Evolutionary conservation across 192 early-diverging fungal genomes (phyloP), one percentile per base, ranked within the genome.

Genomic region (Chytriomyces sp.): DNA sequence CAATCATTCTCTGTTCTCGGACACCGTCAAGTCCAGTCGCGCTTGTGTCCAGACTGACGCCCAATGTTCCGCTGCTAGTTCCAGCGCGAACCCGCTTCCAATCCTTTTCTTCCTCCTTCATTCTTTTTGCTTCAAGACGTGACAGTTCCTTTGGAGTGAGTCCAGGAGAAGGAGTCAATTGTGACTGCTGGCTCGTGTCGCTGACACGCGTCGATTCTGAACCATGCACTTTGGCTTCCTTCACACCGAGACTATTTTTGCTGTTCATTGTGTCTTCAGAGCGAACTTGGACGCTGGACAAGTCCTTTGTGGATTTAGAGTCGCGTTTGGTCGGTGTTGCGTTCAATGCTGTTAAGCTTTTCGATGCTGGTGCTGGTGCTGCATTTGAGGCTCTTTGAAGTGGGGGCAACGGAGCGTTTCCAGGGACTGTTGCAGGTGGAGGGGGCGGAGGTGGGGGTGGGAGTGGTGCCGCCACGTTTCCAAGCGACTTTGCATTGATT

Each of bases 21-120:
- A 48, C 13, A 13, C 23, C 45, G 18, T n/a, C 8, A n/a, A 67
- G 16, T 47, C 66, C 66, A 45, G 28, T 6, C 24, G 66, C 45
- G 66, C 66, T 68, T 13, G 43, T 46, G 5, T 16, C 67, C 9
- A 47, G 9, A 46, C 24, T 47, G 9, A 18, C 46, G 43, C 67
- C 67, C 9, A 68, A 16, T 16, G n/a, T 48, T 24, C 47, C 67
- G 4, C n/a, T 47, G 2, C 23, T 64, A 13, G 35, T 26, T 18
- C 13, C 67, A 18, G 16, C 47, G 16, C 44, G n/a, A 9, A 68
- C 67, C 1, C 67, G 67, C 46, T 35, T 47, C 46, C 45, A 46
- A 24, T 68, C 67, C 13, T 48, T 20, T 47, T 68, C 67, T 24
- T 68, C 67, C n/a, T 68, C 43, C 24, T 47, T 35, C 9, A 68